Evolutionary conservation across 2,329 filamentous ascomycete genomes (phyloP), one percentile per base, ranked within the genome.

Genomic region (Clarireedia hainanense): DNA sequence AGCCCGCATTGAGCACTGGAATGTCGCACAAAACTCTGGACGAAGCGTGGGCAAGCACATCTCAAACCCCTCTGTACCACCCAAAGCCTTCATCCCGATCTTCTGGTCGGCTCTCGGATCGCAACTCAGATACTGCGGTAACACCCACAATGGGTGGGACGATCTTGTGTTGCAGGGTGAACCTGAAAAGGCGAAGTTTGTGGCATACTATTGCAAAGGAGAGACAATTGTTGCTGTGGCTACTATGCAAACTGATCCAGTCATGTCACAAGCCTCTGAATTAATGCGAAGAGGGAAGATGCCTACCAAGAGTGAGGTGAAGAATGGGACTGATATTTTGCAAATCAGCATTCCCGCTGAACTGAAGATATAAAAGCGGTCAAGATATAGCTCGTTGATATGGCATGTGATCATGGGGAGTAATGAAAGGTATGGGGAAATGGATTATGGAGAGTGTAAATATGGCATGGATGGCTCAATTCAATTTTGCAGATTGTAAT

Each of bases 1-100:
- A 17, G 82, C 87, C 0, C 86, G 94, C 60, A 96, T 97, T 68
- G 94, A 99, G 76, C 94, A 99, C 71, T 99, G 94, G 94, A 92
- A 96, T 72, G 94, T 99, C 2, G 94, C 94, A 4, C 94, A 97
- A 68, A 96, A 97, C 67, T 79, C 89, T 1, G 94, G 94, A 2
- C 88, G 92, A 45, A 79, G 80, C 24, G 92, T 87, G 1, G 94
- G 91, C 1, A 77, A 78, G 52, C 82, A 88, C 64, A 96, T 99
- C 67, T 80, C 84, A 62, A 77, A 86, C 65, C 80, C 86, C 0
- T 72, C 78, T 6, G 70, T 78, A 47, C 77, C 78, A 60, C 76
- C 84, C 0, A 84, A 88, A 64, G 76, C 81, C 2, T 96, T 96
- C 72, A 92, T 94, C 57, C 94, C 94, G 0, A 81, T 99, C 50